Evolutionary conservation across 371 early-diverging fungal genomes (phyloP).

Genomic region (Thermomucor indicae-seudaticae): DNA sequence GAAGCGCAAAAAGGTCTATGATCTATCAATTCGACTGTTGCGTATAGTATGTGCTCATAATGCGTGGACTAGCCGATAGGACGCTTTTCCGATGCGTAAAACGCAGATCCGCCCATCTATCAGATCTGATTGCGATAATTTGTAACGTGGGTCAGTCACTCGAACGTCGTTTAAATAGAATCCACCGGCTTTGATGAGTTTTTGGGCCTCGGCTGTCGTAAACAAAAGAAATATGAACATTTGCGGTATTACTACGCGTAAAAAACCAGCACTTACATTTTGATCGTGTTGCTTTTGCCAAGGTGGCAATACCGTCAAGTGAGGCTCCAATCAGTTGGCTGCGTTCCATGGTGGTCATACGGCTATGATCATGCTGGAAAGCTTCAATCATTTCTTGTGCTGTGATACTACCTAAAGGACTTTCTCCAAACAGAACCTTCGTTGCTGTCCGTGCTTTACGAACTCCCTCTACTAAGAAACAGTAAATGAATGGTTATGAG

Average conservation of each 20-base stretch:
- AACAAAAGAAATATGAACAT: neutral
- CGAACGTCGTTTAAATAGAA: constrained; percentile 71
- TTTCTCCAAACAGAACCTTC: constrained; percentile 65
- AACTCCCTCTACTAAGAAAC: constrained; percentile 46
- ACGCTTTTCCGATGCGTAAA: constrained; percentile 59
- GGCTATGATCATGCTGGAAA: constrained; percentile 58
- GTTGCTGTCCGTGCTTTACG: constrained; percentile 65
- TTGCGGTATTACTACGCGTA: neutral
- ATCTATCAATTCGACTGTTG: no score
- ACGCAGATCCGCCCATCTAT: constrained; percentile 53
- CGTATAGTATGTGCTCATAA: constrained; percentile 7
- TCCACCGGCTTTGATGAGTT: constrained; percentile 71
- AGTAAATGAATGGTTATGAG: neutral
- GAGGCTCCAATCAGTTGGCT: constrained; percentile 34
- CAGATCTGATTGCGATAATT: constrained; percentile 42
- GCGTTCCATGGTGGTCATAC: constrained; percentile 37
- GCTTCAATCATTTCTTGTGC: constrained; percentile 65
- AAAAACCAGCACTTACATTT: constrained; percentile 49
- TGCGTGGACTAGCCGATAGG: constrained; percentile 47
- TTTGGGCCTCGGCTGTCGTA: constrained; percentile 65
- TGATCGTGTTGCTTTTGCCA: constrained; percentile 61
- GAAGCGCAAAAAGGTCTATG: no score
- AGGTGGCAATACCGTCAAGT: constrained; percentile 58
- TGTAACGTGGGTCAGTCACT: constrained; percentile 39
- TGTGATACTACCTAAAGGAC: constrained; percentile 34